Base-by-base conservation (phyloP, 78 protist species). In the Mantamonas sphyraenae region DNA sequence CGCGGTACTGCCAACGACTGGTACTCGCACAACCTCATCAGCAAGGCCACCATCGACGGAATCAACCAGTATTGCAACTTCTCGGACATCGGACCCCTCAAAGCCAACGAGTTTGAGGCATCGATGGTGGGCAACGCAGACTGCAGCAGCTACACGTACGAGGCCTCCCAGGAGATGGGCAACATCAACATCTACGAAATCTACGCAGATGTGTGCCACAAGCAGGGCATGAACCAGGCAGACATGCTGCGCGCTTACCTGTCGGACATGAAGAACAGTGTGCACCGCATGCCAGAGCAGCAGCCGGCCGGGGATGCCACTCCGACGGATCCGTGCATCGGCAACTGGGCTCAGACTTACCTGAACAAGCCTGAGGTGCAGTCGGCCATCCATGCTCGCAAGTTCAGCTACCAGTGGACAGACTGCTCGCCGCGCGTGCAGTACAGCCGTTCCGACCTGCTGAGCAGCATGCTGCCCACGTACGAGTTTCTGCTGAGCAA, bases 301-400 rank as follows among this genome's bases (percentile, higher is more conserved):
- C 3, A 12, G 64, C 24, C 10, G 3, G 64, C 64, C 3, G 20
- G 3, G 64, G 42, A 7, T 9, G 12, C 22, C 64, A 5, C 64
- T 34, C 38, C 64, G 22, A 31, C 64, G 7, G 33, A 5, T 5
- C 64, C 64, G 28, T 51, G 56, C 61, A 56, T 70, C 12, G 63
- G 30, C 51, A 20, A 30, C 64, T 56, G 22, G 19, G 28, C 31
- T 28, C 3, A 1, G 39, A 1, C 19, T 24, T 70, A 70, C 65
- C 16, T 70, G 9, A 70, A 70, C 55, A 16, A 20, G 16, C 42
- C 39, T n/a, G 64, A n/a, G 31, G 74, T 70, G 16, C 71, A 76
- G 74, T 42, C 51, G 4, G 81, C 81, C 30, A 50, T 76, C 28
- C 81, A 76, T 60, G 73, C 66, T 22, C 2, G 1, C 17, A 16